Base-by-base conservation (phyloP, 1,284 basidiomycete genomes). In the Rhodotorula sp. region DNA sequence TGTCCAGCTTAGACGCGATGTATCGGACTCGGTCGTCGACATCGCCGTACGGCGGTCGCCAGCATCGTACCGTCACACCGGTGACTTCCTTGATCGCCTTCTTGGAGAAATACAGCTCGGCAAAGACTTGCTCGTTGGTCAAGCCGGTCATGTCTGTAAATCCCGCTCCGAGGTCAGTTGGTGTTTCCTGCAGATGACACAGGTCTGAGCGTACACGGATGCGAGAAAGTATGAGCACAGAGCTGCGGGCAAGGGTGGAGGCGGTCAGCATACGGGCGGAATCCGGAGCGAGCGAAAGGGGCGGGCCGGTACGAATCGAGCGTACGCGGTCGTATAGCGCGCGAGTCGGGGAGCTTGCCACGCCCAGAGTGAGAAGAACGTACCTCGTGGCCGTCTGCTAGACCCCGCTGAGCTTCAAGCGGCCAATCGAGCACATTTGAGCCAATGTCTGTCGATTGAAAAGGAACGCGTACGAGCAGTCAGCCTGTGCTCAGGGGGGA, bases 101-200 rank as follows among this genome's bases (percentile, higher is more conserved):
- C 66, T 81, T 80, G 38, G 84, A 83, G 80, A 85, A 85, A 78
- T 84, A 85, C 48, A 86, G 80, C 78, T 86, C 85, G 59, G 85
- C 84, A 74, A 86, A 86, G 21, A 82, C 84, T 71, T 84, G 80
- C 66, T 84, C 83, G 79, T 83, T 81, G 65, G 81, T 80, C 62
- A 85, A 77, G 18, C 82, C 78, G 14, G 85, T 85, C 83, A 85
- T 71, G 69, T 73, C 64, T 66, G 69, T 15, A 43, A 1, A 16
- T 49, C 10, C 38, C 38, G 38, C 38, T 43, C 38, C 57, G 55
- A 45, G 52, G 67, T 8, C 60, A 63, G 59, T 67, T 60, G 58
- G 54, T 28, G 60, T 28, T 12, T 12, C 8, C 10, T 43, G 2
- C 10, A 49, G 49, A 23, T 43, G 26, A 18, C 14, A 31, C 26